A percentile compares a stretch with the other conserved stretches of the same genome.
phyloP scores from a whole-genome alignment of 2,329 filamentous ascomycete genomes.

The Intubia oerlemansii region DNA sequence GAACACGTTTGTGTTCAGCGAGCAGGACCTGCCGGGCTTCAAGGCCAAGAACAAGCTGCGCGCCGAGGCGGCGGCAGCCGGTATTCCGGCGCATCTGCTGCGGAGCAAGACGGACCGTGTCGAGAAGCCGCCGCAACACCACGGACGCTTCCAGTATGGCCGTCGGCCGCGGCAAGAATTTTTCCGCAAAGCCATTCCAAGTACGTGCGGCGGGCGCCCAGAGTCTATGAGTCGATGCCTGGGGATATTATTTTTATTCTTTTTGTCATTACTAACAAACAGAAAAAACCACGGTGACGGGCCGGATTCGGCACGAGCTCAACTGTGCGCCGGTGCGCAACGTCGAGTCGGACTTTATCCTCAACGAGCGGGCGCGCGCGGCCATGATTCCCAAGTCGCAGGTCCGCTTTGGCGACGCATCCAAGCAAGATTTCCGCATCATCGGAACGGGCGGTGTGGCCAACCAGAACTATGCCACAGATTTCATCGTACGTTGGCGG shows the following conservation, averaged over 20 bases:
- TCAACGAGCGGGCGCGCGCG: slow-evolving; percentile 34
- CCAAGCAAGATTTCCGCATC: slow-evolving; percentile 25
- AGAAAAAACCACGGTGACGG: slow-evolving; percentile 63
- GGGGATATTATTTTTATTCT: neutral
- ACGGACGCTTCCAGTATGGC: slow-evolving; percentile 7
- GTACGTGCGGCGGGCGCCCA: no score
- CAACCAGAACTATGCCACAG: slow-evolving; percentile 20
- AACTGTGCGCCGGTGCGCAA: slow-evolving; percentile 54
- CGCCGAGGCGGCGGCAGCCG: slow-evolving; percentile 32
- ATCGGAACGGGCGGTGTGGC: slow-evolving; percentile 36
- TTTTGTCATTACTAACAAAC: slow-evolving; percentile 1
- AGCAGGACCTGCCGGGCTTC: slow-evolving; percentile 75
- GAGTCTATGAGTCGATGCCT: no score
- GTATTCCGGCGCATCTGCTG: slow-evolving; percentile 35
- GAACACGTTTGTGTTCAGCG: slow-evolving; percentile 83
- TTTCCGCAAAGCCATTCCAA: slow-evolving; percentile 52
- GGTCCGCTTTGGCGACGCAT: slow-evolving; percentile 26
- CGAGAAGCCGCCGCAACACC: slow-evolving; percentile 20
- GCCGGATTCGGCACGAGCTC: slow-evolving; percentile 54
- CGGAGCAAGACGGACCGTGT: slow-evolving; percentile 17
- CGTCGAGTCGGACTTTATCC: slow-evolving; percentile 41
- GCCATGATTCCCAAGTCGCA: slow-evolving; percentile 39
- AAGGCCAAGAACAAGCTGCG: slow-evolving; percentile 33
- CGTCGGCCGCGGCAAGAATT: slow-evolving; percentile 24
- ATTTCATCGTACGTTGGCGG: slow-evolving; percentile 39